These are phyloP conservation scores for Cordyceps militaris DNA, from an alignment of 2,329 filamentous ascomycete genomes.

Conservation along the genomic window DNA sequence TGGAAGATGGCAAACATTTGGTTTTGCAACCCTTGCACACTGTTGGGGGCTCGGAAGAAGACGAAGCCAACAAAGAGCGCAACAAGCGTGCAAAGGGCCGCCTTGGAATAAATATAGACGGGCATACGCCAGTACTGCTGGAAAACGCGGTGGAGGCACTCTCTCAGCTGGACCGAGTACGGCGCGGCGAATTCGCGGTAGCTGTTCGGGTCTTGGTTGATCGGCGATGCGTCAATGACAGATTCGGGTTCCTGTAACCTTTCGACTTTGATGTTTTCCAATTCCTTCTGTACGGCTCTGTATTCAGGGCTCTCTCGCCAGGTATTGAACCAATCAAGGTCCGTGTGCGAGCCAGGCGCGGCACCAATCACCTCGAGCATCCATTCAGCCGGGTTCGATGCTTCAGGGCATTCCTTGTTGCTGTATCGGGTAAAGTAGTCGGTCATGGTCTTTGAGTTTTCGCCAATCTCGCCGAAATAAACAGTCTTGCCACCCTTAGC, in stretches of 20 bases:
- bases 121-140: constrained; percentile 90
- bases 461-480: constrained; percentile 74
- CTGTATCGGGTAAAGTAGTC: constrained; percentile 72
- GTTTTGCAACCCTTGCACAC: constrained; percentile 73
- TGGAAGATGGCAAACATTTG: constrained; percentile 85
- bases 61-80: constrained; percentile 77
- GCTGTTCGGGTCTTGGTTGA: constrained; percentile 32
- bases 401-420: constrained; percentile 54
- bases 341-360: constrained; percentile 54
- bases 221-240: constrained; percentile 18
- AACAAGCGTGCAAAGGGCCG: constrained; percentile 55
- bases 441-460: constrained; percentile 60
- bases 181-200: constrained; percentile 77
- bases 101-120: constrained; percentile 81
- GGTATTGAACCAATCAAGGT: constrained; percentile 58
- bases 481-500: constrained; percentile 69
- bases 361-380: constrained; percentile 61
- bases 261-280: constrained; percentile 48
- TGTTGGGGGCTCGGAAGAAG: constrained; percentile 66
- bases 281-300: constrained; percentile 46
- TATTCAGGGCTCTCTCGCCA: constrained; percentile 57
- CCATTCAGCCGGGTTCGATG: constrained; percentile 77
- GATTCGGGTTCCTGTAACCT: constrained; percentile 24
- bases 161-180: constrained; percentile 58
- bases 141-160: constrained; percentile 69